Evolutionary conservation across 345 rosid genomes (phyloP), one percentile per base, ranked within the genome.

Genomic region (Boechera divaricarpa): DNA sequence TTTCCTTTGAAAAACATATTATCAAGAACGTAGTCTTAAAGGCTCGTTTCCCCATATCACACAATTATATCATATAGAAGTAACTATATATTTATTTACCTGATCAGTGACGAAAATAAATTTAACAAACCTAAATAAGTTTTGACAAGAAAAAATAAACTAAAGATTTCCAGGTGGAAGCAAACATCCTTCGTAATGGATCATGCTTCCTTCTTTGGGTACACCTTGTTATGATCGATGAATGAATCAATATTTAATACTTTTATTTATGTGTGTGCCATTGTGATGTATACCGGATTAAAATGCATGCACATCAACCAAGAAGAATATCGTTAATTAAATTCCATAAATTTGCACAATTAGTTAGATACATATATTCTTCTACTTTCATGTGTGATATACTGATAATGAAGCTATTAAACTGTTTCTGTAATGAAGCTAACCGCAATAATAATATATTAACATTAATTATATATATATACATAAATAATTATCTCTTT

Each of bases 161-260:
- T 29, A 44, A 31, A 41, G 2, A 10, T 72, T 77, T 42, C 35
- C 58, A 12, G 75, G 75, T 80, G 79, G 73, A 84, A 53, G 82
- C 85, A 84, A 81, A 82, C 82, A 86, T 82, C 79, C 85, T 77
- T 52, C 66, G 64, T 42, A 65, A 82, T 64, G 78, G 62, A 66
- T 76, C 60, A 70, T 77, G 78, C 85, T 64, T 78, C 81, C 81
- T 65, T 41, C 18, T 47, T 48, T 72, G 81, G 73, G 41, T 59
- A 78, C 73, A 78, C 73, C 60, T 65, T 78, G 81, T 66, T 71
- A 48, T 63, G 60, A 70, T 64, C 77, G 76, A 77, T 77, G 67
- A 38, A 63, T 70, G 7, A 11, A 63, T 70, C 18, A 77, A 26
- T 70, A 63, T 47, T 55, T 36, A 44, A 77, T 59, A 58, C 18